Evolutionary conservation across 2,329 filamentous ascomycete species (phyloP).

Genomic region (Thyridium curvatum): DNA sequence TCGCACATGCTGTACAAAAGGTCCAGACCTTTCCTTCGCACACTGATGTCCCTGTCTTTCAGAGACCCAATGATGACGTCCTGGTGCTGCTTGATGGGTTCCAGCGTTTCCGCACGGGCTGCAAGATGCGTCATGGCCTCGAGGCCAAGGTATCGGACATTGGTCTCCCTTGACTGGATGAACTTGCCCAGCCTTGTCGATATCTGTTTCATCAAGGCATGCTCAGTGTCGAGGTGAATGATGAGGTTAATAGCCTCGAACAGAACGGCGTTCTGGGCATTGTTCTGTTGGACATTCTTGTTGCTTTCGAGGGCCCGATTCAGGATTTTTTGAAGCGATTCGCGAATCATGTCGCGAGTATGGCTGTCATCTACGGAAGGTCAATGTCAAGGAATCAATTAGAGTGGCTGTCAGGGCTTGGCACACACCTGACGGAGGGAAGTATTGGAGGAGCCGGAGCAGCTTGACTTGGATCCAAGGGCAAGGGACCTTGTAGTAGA

Average conservation of each 20-base stretch:
- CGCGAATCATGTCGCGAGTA: slow-evolving; percentile 83
- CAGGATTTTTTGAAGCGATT: slow-evolving; percentile 85
- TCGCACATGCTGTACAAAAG: slow-evolving; percentile 99
- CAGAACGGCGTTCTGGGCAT: slow-evolving; percentile 93
- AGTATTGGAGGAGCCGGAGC: slow-evolving; percentile 87
- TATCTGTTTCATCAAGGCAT: slow-evolving; percentile 92
- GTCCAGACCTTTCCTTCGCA: slow-evolving; percentile 90
- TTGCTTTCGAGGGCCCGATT: slow-evolving; percentile 87
- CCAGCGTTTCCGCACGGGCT: slow-evolving; percentile 85
- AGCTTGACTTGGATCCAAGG: slow-evolving; percentile 98
- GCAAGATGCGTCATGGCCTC: slow-evolving; percentile 98
- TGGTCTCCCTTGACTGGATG: slow-evolving; percentile 94
- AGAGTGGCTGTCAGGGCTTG: not conserved
- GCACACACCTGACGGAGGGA: slow-evolving; percentile 75
- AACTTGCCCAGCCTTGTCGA: slow-evolving; percentile 87
- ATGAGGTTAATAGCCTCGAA: slow-evolving; percentile 99
- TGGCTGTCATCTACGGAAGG: slow-evolving; percentile 71
- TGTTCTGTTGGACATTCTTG: slow-evolving; percentile 99
- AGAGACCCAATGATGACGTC: slow-evolving; percentile 91
- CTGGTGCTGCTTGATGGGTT: slow-evolving; percentile 97
- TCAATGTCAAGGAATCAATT: too few species aligned
- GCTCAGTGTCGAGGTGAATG: slow-evolving; percentile 94
- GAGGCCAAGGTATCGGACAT: slow-evolving; percentile 89
- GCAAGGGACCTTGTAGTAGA: slow-evolving; percentile 99
- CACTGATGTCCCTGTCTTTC: slow-evolving; percentile 93